Evolutionary conservation across 345 rosid genomes (phyloP).

Genomic region (Rhodomyrtus tomentosa): DNA sequence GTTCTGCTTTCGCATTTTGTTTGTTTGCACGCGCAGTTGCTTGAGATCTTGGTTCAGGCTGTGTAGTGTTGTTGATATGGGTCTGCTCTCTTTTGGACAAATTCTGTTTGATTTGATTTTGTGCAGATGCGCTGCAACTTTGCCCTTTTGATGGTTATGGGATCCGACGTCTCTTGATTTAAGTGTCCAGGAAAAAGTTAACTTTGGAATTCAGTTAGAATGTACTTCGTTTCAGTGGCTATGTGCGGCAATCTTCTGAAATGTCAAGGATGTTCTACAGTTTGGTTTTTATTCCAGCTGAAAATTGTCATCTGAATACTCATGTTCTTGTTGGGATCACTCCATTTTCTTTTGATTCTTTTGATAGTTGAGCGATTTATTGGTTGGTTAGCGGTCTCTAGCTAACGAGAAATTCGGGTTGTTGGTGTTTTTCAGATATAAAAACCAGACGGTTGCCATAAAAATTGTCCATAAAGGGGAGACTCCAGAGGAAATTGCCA

Average conservation of each 20-base stretch:
- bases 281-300: background rate
- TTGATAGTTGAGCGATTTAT: background rate
- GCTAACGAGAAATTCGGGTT: background rate
- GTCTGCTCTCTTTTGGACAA: background rate
- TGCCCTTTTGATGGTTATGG: background rate
- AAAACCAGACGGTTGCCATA: slow-evolving; percentile 83
- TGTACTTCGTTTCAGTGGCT: background rate
- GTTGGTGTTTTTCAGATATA: slow-evolving; percentile 34
- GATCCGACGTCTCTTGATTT: background rate
- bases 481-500: slow-evolving; percentile 70
- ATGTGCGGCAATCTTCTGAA: background rate
- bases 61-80: background rate
- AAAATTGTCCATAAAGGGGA: slow-evolving; percentile 80
- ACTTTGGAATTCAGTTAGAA: background rate
- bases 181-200: background rate
- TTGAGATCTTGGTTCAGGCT: background rate
- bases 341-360: background rate
- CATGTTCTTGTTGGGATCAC: background rate
- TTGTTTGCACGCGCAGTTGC: background rate
- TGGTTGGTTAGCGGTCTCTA: background rate
- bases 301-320: background rate
- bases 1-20: background rate
- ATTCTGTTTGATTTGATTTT: background rate
- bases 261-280: background rate
- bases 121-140: background rate